Evolutionary conservation across 768 basidiomycete species (phyloP).

Genomic region (Leccinum uliginosum): DNA sequence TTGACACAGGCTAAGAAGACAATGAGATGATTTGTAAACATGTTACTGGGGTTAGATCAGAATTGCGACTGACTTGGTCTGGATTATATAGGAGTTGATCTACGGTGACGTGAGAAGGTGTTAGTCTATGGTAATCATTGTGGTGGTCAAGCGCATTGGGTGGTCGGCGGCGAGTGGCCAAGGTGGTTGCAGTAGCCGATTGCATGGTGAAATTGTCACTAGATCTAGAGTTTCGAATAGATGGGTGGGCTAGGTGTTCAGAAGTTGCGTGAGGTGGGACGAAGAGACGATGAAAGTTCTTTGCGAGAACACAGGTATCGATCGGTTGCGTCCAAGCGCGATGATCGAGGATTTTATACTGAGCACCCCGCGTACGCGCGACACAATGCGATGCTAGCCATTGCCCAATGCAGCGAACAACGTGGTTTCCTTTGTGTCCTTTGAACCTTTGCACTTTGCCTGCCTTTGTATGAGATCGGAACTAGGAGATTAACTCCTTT

Average conservation of each 20-base stretch:
- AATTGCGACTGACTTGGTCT: neutral
- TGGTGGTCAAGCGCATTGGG: neutral
- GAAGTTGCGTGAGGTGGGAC: neutral
- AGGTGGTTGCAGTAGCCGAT: neutral
- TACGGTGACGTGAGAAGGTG: neutral
- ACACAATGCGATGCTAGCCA: neutral
- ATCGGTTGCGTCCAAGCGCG: neutral
- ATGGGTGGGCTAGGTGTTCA: neutral
- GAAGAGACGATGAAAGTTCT: neutral
- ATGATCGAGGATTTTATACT: slow-evolving; percentile 8
- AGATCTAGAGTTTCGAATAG: too few species aligned
- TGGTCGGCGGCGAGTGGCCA: neutral
- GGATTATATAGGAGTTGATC: neutral
- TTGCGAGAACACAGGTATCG: neutral
- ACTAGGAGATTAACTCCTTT: slow-evolving; percentile 3
- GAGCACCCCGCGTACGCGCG: neutral
- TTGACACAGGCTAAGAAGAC: neutral
- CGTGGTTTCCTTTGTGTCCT: slow-evolving; percentile 10
- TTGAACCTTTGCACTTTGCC: neutral
- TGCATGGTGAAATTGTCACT: neutral
- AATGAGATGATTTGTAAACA: neutral
- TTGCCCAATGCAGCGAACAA: neutral
- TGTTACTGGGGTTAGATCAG: neutral
- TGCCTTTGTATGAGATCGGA: slow-evolving; percentile 14
- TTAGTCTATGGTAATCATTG: neutral